A percentile compares a stretch with the other conserved stretches of the same genome.
Conservation (phyloP, 2,329 filamentous ascomycete species). For the Stemphylium vesicarium region DNA sequence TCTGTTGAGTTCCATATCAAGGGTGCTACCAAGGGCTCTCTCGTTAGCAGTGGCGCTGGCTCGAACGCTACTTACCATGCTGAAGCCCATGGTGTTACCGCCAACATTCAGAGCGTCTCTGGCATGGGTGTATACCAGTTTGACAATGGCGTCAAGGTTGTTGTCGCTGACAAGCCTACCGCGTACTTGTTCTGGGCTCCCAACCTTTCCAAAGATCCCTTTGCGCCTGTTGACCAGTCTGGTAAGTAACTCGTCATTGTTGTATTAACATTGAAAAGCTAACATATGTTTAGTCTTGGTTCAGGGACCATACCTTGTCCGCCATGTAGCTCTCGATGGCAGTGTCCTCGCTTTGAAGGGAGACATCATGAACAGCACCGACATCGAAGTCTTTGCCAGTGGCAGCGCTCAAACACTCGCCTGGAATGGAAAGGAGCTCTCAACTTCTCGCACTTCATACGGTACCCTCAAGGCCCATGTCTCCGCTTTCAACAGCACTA, state of each 20-base stretch:
- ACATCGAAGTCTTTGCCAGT: constrained; percentile 48
- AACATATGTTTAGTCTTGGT: constrained; percentile 39
- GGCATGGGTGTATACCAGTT: constrained; percentile 46
- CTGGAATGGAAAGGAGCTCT: constrained; percentile 48
- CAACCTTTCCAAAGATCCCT: constrained; percentile 48
- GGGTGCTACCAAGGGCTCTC: constrained; percentile 45
- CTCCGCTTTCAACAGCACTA: constrained; percentile 28
- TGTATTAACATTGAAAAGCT: not conserved
- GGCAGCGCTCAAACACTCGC: constrained; percentile 34
- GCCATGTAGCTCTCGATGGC: constrained; percentile 33
- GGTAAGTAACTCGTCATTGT: not conserved
- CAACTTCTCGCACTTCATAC: constrained; percentile 42
- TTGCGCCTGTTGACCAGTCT: constrained; percentile 48
- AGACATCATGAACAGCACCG: constrained; percentile 43
- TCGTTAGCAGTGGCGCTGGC: constrained; percentile 50
- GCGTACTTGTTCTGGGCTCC: constrained; percentile 52
- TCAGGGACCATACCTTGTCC: constrained; percentile 51
- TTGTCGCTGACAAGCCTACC: constrained; percentile 47
- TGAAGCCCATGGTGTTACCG: constrained; percentile 45
- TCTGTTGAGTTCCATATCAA: constrained; percentile 51
- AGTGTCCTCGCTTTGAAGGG: constrained; percentile 43
- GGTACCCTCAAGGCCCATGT: constrained; percentile 46
- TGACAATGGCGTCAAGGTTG: constrained; percentile 45
- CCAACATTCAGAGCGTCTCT: constrained; percentile 39
- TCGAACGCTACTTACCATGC: constrained; percentile 53